phyloP scores from a whole-genome alignment of 177 flowering plant species.

The Vitis hybrid region DNA sequence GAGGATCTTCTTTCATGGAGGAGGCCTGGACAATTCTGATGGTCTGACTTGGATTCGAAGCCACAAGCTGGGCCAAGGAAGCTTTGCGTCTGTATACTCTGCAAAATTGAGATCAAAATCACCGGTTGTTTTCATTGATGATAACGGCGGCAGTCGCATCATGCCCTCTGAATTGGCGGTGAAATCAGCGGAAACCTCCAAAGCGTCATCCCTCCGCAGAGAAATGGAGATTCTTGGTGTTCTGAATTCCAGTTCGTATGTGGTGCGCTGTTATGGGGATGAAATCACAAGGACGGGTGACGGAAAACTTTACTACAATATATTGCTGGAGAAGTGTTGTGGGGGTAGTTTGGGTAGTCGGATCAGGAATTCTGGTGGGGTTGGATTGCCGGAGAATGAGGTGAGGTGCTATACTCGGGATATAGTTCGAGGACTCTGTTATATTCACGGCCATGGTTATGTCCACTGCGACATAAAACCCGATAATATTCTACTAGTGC shows the following conservation, averaged over 20 bases:
- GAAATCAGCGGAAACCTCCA: not conserved
- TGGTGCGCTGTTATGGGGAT: not conserved
- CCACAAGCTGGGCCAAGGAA: too few relatives aligned
- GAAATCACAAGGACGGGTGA: not conserved
- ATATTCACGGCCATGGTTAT: not conserved
- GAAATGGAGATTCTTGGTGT: not conserved
- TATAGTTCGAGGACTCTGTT: not conserved
- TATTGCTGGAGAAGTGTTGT: not conserved
- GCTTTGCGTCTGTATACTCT: too few relatives aligned
- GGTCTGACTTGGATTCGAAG: too few relatives aligned
- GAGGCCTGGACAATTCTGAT: too few relatives aligned
- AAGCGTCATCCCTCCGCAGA: not conserved
- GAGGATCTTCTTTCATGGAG: too few relatives aligned
- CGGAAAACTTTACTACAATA: not conserved
- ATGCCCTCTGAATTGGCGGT: not conserved
- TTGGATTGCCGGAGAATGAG: not conserved
- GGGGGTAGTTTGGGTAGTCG: not conserved
- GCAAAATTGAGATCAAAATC: not conserved
- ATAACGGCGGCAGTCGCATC: too few relatives aligned
- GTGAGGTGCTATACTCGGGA: not conserved
- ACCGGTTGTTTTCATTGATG: not conserved
- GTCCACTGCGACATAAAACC: slow-evolving; percentile 7
- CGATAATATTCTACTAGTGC: not conserved
- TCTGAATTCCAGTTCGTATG: not conserved
- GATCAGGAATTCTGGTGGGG: not conserved